Conservation (phyloP, 192 early-diverging fungal species). For the Entomortierella lignicola region DNA sequence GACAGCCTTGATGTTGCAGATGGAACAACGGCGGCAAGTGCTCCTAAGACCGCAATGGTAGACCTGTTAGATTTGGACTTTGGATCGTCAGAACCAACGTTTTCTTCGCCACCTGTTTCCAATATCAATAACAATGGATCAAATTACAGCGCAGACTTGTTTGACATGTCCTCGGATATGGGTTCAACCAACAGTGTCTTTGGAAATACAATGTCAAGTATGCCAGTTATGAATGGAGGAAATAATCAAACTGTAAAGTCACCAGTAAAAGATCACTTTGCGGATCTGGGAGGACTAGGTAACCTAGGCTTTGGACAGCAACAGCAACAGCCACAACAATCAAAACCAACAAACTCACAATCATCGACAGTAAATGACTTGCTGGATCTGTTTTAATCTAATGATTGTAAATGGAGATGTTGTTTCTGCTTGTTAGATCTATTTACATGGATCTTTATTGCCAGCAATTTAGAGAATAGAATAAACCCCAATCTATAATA, state of each 20-base stretch:
- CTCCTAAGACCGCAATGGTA: constrained; percentile 68
- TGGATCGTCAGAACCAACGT: constrained; percentile 60
- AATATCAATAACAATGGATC: constrained; percentile 23
- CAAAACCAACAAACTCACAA: constrained; percentile 26
- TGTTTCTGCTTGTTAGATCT: too few species aligned
- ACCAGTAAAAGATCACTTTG: constrained; percentile 27
- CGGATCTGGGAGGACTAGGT: constrained; percentile 33
- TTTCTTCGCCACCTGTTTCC: constrained; percentile 23
- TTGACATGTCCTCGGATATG: constrained; percentile 56
- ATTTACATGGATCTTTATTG: too few species aligned
- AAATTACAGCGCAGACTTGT: constrained; percentile 47
- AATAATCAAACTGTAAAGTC: background rate
- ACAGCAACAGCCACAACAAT: constrained; percentile 32
- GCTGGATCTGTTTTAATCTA: constrained; percentile 27
- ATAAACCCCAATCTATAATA: too few species aligned
- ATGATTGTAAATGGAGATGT: too few species aligned
- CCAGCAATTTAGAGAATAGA: too few species aligned
- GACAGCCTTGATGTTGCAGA: constrained; percentile 52
- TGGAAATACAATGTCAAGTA: constrained; percentile 9
- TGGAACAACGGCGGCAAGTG: constrained; percentile 51
- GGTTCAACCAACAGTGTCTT: constrained; percentile 21
- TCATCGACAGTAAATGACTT: constrained; percentile 39
- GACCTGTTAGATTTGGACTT: constrained; percentile 81
- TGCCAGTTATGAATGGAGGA: constrained; percentile 15
- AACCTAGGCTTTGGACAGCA: constrained; percentile 26